phyloP scores from a whole-genome alignment of 1,139 yeast species.

The Pichia kudriavzevii region DNA sequence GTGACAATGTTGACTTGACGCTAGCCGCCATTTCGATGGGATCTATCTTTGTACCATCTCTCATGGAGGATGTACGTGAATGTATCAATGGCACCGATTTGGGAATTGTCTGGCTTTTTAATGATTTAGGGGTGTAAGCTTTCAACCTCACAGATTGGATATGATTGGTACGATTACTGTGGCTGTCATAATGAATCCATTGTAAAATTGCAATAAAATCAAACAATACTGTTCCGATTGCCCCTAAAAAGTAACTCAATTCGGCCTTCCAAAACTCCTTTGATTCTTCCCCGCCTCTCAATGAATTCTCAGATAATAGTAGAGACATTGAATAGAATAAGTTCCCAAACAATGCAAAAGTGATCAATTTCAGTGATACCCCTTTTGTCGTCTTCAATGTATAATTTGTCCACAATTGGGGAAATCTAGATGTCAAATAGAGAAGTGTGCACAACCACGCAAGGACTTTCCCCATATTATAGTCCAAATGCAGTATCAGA shows the following conservation, averaged over 20 bases:
- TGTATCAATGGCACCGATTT: too few species aligned
- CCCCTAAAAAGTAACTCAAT: conserved; percentile 27
- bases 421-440: conserved; percentile 74
- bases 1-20: conserved; percentile 20
- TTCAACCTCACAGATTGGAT: too few species aligned
- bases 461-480: conserved; percentile 40
- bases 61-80: too few species aligned
- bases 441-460: conserved; percentile 81
- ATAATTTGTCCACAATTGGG: conserved; percentile 75
- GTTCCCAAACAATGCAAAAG: conserved; percentile 75
- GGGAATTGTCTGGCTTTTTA: background rate
- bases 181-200: conserved; percentile 25
- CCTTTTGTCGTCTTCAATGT: conserved; percentile 77
- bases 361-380: conserved; percentile 68
- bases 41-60: too few species aligned
- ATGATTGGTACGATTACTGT: too few species aligned
- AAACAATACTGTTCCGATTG: conserved; percentile 27
- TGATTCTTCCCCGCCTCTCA: conserved; percentile 24
- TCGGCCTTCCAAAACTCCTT: conserved; percentile 26
- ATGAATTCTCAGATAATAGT: conserved; percentile 33
- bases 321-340: conserved; percentile 74
- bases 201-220: conserved; percentile 24
- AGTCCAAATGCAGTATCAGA: conserved; percentile 4
- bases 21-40: conserved; percentile 9
- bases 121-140: background rate